Conservation (phyloP, 2,329 filamentous ascomycete species). For the Apiospora marii region DNA sequence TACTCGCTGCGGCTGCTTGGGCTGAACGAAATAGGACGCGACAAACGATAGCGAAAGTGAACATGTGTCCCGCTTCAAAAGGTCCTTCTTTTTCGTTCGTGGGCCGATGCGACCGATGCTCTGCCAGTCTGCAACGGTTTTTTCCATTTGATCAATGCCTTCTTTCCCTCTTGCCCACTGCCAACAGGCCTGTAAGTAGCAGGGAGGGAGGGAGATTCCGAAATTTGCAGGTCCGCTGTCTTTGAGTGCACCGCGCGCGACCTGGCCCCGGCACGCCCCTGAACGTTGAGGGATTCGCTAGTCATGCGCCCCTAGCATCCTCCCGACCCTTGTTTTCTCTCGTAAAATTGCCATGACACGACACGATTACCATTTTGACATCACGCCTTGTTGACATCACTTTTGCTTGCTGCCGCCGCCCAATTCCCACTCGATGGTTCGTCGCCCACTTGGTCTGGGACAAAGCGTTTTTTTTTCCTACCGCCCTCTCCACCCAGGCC, state of each 20-base stretch:
- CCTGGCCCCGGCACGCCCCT: neutral
- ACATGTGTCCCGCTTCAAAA: neutral
- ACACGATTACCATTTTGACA: neutral
- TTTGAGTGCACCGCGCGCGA: neutral
- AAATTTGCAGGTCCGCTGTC: conserved; percentile 15
- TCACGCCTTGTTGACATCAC: conserved; percentile 15
- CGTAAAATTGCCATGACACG: conserved; percentile 18
- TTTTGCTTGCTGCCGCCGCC: neutral
- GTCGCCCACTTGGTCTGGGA: neutral
- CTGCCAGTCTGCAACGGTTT: no score
- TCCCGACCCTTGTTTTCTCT: neutral
- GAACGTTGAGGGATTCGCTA: neutral
- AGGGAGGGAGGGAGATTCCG: neutral
- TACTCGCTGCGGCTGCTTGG: neutral
- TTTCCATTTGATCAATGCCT: neutral
- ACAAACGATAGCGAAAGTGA: neutral
- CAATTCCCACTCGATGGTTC: neutral
- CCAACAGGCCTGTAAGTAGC: neutral
- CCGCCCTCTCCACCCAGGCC: neutral
- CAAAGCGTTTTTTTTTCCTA: neutral
- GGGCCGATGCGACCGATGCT: neutral
- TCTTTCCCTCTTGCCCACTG: neutral
- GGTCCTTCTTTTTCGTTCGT: neutral
- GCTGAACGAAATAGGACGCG: neutral
- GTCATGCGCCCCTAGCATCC: neutral